Conservation (phyloP, 768 basidiomycete genomes). For the Jaapia argillacea region DNA sequence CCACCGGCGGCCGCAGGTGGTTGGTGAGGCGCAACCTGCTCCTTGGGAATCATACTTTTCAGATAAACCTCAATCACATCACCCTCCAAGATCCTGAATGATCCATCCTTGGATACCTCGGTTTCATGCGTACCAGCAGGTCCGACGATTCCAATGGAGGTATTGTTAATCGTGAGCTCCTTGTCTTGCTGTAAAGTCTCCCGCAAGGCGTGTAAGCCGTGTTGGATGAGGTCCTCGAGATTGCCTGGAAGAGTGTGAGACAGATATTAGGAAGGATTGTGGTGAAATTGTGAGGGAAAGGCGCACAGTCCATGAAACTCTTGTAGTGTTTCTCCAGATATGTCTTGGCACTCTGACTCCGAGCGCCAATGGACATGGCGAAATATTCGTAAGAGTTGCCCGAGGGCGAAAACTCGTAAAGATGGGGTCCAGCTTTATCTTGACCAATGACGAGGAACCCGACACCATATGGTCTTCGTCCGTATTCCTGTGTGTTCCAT, state of each 20-base stretch:
- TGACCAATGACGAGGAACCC: conserved; percentile 96
- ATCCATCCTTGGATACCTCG: conserved; percentile 36
- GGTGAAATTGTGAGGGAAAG: conserved; percentile 2
- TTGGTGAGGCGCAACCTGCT: conserved; percentile 11
- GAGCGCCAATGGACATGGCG: conserved; percentile 97
- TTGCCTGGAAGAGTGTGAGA: conserved; percentile 37
- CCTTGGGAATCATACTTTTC: conserved; percentile 69
- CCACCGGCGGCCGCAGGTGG: conserved; percentile 18
- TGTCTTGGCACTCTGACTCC: conserved; percentile 97
- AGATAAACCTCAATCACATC: conserved; percentile 68
- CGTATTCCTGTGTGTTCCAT: conserved; percentile 98
- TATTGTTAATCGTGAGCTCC: conserved; percentile 87
- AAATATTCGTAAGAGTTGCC: conserved; percentile 97
- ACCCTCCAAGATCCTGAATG: conserved; percentile 86
- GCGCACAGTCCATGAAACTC: conserved; percentile 77
- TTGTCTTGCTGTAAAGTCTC: conserved; percentile 99
- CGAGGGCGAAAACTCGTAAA: conserved; percentile 97
- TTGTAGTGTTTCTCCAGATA: conserved; percentile 94
- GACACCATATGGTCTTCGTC: conserved; percentile 94
- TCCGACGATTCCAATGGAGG: conserved; percentile 89
- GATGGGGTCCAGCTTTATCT: conserved; percentile 94
- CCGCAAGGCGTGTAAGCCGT: conserved; percentile 89
- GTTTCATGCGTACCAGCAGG: conserved; percentile 52
- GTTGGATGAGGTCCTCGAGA: conserved; percentile 81
- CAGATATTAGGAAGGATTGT: background rate